Conservation (phyloP, 768 basidiomycete genomes). For the Mycena polygramma region DNA sequence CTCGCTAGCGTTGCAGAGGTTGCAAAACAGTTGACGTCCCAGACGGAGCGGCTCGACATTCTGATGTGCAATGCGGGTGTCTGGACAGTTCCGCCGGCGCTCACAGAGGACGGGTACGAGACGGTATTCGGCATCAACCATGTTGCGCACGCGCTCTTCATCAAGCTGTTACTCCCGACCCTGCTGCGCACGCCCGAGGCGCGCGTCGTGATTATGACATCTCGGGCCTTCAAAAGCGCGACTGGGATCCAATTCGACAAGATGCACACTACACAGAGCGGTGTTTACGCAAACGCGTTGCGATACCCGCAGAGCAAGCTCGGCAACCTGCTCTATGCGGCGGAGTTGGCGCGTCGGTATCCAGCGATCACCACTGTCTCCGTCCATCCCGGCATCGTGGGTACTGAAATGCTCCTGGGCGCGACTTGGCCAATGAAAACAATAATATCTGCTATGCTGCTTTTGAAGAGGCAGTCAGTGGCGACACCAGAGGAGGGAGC, state of each 20-base stretch:
- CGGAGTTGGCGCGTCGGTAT: constrained; percentile 27
- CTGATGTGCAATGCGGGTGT: constrained; percentile 30
- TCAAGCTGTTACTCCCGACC: constrained; percentile 58
- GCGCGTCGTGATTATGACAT: constrained; percentile 46
- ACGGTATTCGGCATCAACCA: constrained; percentile 30
- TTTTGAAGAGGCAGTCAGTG: neutral
- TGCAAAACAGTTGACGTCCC: constrained; percentile 8
- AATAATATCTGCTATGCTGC: neutral
- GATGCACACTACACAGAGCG: constrained; percentile 7
- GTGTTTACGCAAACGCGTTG: neutral
- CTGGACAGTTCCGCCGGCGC: constrained; percentile 5
- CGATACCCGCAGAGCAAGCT: constrained; percentile 30
- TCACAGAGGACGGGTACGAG: constrained; percentile 2
- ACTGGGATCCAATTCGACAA: constrained; percentile 5
- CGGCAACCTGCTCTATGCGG: constrained; percentile 16
- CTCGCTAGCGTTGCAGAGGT: constrained; percentile 23
- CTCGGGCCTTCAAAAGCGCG: constrained; percentile 1
- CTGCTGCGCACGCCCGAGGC: constrained; percentile 44
- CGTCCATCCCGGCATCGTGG: constrained; percentile 1
- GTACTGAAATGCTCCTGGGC: neutral
- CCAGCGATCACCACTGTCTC: constrained; percentile 17
- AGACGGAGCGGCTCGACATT: constrained; percentile 19
- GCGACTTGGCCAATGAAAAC: neutral
- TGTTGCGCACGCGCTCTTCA: constrained; percentile 59
- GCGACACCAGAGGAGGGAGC: constrained; percentile 23